phyloP scores from a whole-genome alignment of 805 yeast species.

The Candida ulmi region DNA sequence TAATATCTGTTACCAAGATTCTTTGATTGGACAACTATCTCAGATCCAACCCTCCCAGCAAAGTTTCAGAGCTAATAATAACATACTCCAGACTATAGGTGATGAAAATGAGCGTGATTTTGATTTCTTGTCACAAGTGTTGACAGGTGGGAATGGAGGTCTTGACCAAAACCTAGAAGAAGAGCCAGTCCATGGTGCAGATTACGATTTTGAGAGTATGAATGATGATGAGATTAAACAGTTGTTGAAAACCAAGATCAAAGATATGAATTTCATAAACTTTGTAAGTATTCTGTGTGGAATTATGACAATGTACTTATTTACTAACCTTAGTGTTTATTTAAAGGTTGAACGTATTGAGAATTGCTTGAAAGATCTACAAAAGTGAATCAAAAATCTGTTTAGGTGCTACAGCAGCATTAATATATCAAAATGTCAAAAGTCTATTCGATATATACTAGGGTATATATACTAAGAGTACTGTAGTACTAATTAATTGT shows the following conservation, averaged over 20 bases:
- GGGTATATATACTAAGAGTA: too few species aligned
- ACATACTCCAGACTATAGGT: neutral
- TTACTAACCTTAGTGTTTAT: neutral
- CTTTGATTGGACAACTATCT: neutral
- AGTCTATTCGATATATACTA: too few species aligned
- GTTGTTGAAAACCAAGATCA: slow-evolving; percentile 16
- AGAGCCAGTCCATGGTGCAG: neutral
- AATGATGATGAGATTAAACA: slow-evolving; percentile 14
- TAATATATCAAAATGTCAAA: too few species aligned
- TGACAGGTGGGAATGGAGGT: slow-evolving; percentile 3
- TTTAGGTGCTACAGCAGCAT: too few species aligned
- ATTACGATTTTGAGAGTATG: slow-evolving; percentile 1
- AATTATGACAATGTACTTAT: neutral
- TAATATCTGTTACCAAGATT: neutral
- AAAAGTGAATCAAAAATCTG: slow-evolving; percentile 1
- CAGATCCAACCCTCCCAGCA: neutral
- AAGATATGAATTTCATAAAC: slow-evolving; percentile 18
- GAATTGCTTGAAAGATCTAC: slow-evolving; percentile 13
- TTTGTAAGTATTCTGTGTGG: slow-evolving; percentile 9
- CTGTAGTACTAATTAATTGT: too few species aligned
- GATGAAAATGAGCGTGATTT: neutral
- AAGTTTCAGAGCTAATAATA: too few species aligned
- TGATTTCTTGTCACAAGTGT: slow-evolving; percentile 13
- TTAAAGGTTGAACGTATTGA: slow-evolving; percentile 14
- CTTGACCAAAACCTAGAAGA: neutral